Base-by-base conservation (phyloP, 176 grass and related monocot genomes). In the Poa annua region DNA sequence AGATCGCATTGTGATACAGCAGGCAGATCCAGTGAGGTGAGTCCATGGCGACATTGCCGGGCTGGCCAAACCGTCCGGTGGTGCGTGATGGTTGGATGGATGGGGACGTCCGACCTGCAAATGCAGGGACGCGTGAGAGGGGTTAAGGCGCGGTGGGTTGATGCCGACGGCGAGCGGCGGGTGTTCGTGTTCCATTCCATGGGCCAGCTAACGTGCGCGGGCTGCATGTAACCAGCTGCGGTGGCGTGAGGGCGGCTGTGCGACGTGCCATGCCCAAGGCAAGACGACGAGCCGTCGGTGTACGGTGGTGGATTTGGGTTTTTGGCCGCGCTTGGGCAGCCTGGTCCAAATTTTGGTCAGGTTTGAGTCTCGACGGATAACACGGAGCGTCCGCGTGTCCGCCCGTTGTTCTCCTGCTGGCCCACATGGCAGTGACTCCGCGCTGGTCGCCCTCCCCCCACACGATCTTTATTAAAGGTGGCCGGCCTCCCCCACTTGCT, bases 251-350 rank as follows among this genome's bases (percentile, higher is more conserved):
- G 17, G 45, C 11, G 59, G 17, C 8, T 3, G 47, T 17, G 38
- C 77, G 13, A 5, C 17, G n/a, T n/a, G n/a, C 3, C 67, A 16
- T 55, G 77, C 55, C 77, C 14, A 5, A 11, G 26, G 50, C 61
- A 70, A 53, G 19, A 38, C 29, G 63, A 21, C 24, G 36, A 15
- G 16, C 44, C 44, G 78, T 64, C 88, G 63, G 72, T 77, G 88
- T 71, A 81, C 53, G 83, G 52, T 64, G 54, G 72, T 86, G 88
- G 11, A 63, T 35, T 64, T 62, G 55, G 82, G 63, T n/a, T 70
- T 50, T 85, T 24, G 77, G 83, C 17, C 52, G 21, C 32, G 70
- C n/a, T n/a, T n/a, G n/a, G n/a, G n/a, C n/a, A n/a, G n/a, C n/a
- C n/a, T n/a, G n/a, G n/a, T n/a, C n/a, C n/a, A n/a, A n/a, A n/a